Conservation (phyloP, 495 filamentous ascomycete genomes). For the Collariella sp. region DNA sequence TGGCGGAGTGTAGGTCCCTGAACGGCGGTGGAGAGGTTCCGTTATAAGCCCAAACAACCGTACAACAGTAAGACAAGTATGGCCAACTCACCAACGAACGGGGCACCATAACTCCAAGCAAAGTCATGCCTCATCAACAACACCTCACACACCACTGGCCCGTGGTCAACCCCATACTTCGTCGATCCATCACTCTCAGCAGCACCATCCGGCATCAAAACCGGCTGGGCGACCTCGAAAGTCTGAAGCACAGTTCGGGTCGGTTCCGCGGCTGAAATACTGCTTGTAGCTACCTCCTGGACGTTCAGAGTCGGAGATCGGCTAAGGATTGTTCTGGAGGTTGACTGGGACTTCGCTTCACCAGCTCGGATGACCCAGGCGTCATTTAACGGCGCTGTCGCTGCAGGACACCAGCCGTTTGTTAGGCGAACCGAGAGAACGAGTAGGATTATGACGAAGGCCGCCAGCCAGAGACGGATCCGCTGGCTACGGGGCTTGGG, state of each 20-base stretch:
- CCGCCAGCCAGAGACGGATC: background rate
- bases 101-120: slow-evolving; percentile 66
- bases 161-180: slow-evolving; percentile 11
- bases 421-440: background rate
- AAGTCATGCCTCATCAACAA: slow-evolving; percentile 66
- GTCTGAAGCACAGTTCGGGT: slow-evolving; percentile 42
- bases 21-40: background rate
- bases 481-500: background rate
- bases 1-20: slow-evolving; percentile 61
- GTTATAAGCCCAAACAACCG: background rate
- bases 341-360: background rate
- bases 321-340: background rate
- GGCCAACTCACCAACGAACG: slow-evolving; percentile 59
- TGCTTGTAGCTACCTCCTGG: slow-evolving; percentile 1
- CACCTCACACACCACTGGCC: slow-evolving; percentile 39
- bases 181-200: slow-evolving; percentile 30
- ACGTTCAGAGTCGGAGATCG: background rate
- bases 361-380: background rate
- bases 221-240: slow-evolving; percentile 63
- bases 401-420: background rate
- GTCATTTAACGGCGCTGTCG: background rate
- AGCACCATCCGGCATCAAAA: slow-evolving; percentile 41
- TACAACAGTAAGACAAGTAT: background rate
- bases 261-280: slow-evolving; percentile 14
- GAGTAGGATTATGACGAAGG: background rate